Base-by-base conservation (phyloP, 352 stramenopile species). In the Globisporangium spiculum region DNA sequence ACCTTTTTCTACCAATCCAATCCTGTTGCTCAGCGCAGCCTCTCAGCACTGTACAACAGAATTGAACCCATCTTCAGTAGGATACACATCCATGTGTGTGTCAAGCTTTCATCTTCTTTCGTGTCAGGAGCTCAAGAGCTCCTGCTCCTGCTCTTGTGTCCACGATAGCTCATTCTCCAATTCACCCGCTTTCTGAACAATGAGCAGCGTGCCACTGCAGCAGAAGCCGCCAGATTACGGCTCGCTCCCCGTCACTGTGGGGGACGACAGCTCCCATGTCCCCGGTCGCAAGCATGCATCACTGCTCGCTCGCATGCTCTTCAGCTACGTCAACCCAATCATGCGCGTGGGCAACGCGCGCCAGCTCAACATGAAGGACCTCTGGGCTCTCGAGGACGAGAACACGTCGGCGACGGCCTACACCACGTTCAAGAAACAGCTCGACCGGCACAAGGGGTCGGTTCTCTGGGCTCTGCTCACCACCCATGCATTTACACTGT, bases 301-400 rank as follows among this genome's bases (percentile, higher is more conserved):
- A 22, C 65, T 55, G 53, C 27, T 53, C 12, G 88, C 82, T 12
- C 73, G 72, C 1, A 24, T 68, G n/a, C 61, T 86, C 4, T 68
- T 90, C 22, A 68, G 36, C 10, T 90, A 80, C 77, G 77, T 75
- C 7, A 67, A 71, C 36, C 75, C 80, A 0, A 66, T 90, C 41
- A 71, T 90, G 68, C 27, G 53, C 22, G 60, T 77, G 38, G 73
- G 73, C 3, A 78, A 88, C 63, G 41, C 55, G 5, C 78, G 74
- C 55, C 78, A 87, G 60, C 79, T 90, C 26, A 30, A 76, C 44
- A 44, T 55, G 7, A 38, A 61, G 41, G 80, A 90, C 65, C 58
- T 83, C n/a, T 87, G 77, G 75, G 66, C 73, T 16, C 60, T 87
- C 30, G 59, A 67, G 8, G 20, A 26, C 8, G 27, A 36, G 12